Conservation (phyloP, 345 rosid species). For the Carallia pectinifolia region DNA sequence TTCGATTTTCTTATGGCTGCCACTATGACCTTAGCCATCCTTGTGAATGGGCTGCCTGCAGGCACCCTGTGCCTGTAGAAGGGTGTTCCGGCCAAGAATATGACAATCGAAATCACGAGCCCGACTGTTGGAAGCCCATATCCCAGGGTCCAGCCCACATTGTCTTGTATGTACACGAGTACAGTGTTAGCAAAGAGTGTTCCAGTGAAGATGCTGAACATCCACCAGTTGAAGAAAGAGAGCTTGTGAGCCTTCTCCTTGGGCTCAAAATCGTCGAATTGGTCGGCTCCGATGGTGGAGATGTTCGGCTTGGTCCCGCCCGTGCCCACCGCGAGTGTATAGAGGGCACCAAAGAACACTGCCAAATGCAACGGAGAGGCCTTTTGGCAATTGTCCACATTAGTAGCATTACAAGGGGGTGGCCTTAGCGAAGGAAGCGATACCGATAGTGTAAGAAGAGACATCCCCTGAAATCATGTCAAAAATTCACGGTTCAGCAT, state of each 20-base stretch:
- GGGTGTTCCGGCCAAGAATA: conserved; percentile 73
- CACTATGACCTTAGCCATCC: conserved; percentile 73
- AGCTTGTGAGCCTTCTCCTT: conserved; percentile 73
- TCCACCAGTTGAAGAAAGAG: conserved; percentile 99
- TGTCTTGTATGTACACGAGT: conserved; percentile 86
- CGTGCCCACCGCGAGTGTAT: conserved; percentile 68
- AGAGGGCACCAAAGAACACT: conserved; percentile 68
- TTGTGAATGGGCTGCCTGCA: conserved; percentile 70
- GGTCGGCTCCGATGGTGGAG: conserved; percentile 91
- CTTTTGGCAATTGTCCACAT: conserved; percentile 41
- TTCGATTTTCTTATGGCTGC: conserved; percentile 64
- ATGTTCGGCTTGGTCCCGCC: conserved; percentile 97
- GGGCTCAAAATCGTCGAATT: conserved; percentile 75
- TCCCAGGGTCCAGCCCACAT: conserved; percentile 81
- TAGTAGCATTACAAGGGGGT: conserved; percentile 41
- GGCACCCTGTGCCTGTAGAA: conserved; percentile 72
- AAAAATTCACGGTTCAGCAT: too few species aligned
- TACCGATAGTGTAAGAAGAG: conserved; percentile 61
- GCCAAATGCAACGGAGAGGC: conserved; percentile 60
- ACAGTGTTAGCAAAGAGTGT: conserved; percentile 80
- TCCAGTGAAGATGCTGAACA: conserved; percentile 88
- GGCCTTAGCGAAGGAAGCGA: conserved; percentile 66
- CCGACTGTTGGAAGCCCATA: conserved; percentile 80
- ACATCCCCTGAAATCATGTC: conserved; percentile 65
- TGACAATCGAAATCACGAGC: conserved; percentile 45